A percentile compares a stretch with the other conserved stretches of the same genome.
Conservation (phyloP, 805 yeast genomes). For the Nematodospora valgi region DNA sequence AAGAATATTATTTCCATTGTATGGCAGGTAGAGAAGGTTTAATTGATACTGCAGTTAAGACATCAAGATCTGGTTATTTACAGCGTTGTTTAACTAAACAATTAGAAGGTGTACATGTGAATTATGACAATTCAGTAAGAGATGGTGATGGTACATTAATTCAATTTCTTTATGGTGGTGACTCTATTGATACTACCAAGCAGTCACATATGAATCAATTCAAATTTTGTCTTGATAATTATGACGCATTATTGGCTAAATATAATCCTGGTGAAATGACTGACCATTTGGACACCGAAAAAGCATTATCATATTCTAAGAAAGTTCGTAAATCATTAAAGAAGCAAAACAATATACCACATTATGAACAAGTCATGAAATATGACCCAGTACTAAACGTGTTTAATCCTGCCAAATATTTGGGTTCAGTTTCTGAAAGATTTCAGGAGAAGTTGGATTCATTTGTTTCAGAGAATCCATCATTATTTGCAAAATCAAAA, state of each 20-base stretch:
- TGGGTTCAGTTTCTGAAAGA: constrained; percentile 90
- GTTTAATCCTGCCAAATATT: constrained; percentile 81
- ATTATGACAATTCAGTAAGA: constrained; percentile 93
- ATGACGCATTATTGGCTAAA: constrained; percentile 78
- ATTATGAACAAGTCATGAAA: constrained; percentile 57
- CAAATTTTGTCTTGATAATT: constrained; percentile 88
- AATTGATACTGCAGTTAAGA: constrained; percentile 98
- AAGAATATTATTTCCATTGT: constrained; percentile 99
- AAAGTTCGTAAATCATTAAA: constrained; percentile 70
- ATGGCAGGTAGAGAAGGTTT: constrained; percentile 99
- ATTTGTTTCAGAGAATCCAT: constrained; percentile 56
- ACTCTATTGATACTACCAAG: constrained; percentile 88
- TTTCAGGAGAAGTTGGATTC: constrained; percentile 79
- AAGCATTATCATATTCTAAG: constrained; percentile 78
- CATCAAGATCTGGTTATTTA: constrained; percentile 95
- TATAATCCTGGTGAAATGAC: constrained; percentile 76
- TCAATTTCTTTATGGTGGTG: constrained; percentile 98
- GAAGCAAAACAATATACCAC: constrained; percentile 62
- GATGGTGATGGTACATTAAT: constrained; percentile 92
- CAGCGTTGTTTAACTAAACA: constrained; percentile 98
- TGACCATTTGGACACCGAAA: constrained; percentile 76
- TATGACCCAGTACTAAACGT: constrained; percentile 87
- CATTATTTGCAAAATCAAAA: constrained; percentile 53
- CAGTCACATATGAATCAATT: constrained; percentile 94
- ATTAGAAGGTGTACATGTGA: constrained; percentile 92